A percentile compares a stretch with the other conserved stretches of the same genome.
Evolutionary conservation across 2,329 filamentous ascomycete species (phyloP).

Genomic region (Alternaria conjuncta): DNA sequence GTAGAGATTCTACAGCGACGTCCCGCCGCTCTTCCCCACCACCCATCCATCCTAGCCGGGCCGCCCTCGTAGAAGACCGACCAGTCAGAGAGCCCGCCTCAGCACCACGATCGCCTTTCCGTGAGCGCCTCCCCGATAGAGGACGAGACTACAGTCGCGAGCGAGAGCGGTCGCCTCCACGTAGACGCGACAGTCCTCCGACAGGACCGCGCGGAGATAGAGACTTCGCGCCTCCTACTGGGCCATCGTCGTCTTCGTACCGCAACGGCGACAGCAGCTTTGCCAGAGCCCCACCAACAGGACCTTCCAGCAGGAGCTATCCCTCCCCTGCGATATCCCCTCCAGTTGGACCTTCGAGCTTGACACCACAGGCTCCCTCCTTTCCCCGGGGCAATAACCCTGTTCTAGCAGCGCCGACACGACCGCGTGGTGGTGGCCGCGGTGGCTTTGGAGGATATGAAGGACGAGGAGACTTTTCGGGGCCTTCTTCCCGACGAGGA

Average conservation of each 20-base stretch:
- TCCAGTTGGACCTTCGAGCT: slow-evolving; percentile 45
- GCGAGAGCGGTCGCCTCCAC: slow-evolving; percentile 44
- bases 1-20: slow-evolving; percentile 61
- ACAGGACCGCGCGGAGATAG: slow-evolving; percentile 45
- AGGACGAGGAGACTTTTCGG: slow-evolving; percentile 44
- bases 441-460: slow-evolving; percentile 49
- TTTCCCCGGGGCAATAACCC: slow-evolving; percentile 46
- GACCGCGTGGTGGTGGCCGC: slow-evolving; percentile 49
- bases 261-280: slow-evolving; percentile 47
- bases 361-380: slow-evolving; percentile 42
- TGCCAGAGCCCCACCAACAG: slow-evolving; percentile 47
- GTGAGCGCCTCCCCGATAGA: slow-evolving; percentile 42
- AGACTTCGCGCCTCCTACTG: slow-evolving; percentile 48
- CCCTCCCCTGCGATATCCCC: slow-evolving; percentile 49
- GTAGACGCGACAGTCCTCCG: slow-evolving; percentile 47
- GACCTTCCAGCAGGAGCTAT: slow-evolving; percentile 46
- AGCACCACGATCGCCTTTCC: slow-evolving; percentile 43
- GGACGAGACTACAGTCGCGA: slow-evolving; percentile 36
- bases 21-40: slow-evolving; percentile 69
- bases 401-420: slow-evolving; percentile 49
- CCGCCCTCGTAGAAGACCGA: slow-evolving; percentile 47
- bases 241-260: slow-evolving; percentile 40
- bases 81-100: slow-evolving; percentile 38
- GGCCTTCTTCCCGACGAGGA: slow-evolving; percentile 42
- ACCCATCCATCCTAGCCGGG: slow-evolving; percentile 60